A percentile compares a stretch with the other conserved stretches of the same genome.
Evolutionary conservation across 2,329 filamentous ascomycete species (phyloP).

Genomic region (Fusarium caatingaense): DNA sequence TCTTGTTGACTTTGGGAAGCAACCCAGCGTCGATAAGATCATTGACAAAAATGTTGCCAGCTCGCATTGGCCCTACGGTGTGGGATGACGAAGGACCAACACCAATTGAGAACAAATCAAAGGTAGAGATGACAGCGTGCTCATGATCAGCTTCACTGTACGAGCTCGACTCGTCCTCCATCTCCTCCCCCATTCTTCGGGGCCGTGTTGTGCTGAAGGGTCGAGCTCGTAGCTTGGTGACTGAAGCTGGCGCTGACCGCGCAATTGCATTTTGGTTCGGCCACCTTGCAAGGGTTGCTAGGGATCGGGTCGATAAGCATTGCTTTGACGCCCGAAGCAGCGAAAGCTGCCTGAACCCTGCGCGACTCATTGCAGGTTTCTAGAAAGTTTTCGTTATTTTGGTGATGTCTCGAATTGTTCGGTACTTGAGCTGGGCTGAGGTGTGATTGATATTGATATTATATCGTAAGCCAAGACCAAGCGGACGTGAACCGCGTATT

Average conservation of each 20-base stretch:
- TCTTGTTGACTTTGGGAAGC: constrained; percentile 58
- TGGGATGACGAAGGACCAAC: constrained; percentile 64
- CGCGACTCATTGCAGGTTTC: constrained; percentile 23
- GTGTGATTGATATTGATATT: constrained; percentile 6
- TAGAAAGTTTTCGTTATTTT: neutral
- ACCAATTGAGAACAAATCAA: constrained; percentile 64
- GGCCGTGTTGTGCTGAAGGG: constrained; percentile 26
- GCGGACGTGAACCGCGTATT: constrained; percentile 10
- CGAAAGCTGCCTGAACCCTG: constrained; percentile 35
- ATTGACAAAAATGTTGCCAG: constrained; percentile 63
- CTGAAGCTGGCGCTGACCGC: neutral
- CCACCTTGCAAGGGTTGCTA: constrained; percentile 17
- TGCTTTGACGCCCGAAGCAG: constrained; percentile 32
- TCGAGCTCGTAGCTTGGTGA: constrained; percentile 9
- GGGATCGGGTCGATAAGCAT: constrained; percentile 32
- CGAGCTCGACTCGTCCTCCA: constrained; percentile 48
- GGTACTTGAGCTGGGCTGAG: neutral
- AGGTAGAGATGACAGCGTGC: constrained; percentile 64
- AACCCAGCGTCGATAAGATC: constrained; percentile 60
- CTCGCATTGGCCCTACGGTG: constrained; percentile 64
- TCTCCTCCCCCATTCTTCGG: constrained; percentile 13
- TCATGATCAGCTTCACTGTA: constrained; percentile 63
- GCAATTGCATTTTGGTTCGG: constrained; percentile 12
- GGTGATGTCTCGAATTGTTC: neutral
- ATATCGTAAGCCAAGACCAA: constrained; percentile 22